Evolutionary conservation across 2,329 filamentous ascomycete species (phyloP), one percentile per base, ranked within the genome.

Genomic region (Claviceps maximensis): DNA sequence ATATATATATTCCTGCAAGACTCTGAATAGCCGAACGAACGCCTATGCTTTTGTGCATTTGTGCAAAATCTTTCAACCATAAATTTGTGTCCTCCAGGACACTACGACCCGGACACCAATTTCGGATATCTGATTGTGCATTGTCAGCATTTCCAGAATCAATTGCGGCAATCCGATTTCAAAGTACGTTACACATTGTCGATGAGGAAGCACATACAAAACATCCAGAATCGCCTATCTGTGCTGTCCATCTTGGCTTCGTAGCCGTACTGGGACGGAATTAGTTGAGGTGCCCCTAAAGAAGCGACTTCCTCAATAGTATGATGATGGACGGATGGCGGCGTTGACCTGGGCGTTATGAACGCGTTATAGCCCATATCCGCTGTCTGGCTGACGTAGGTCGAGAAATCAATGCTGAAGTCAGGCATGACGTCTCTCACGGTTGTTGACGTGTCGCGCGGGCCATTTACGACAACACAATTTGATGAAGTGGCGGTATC

Each of bases 101-200:
- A 52, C 66, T 71, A 47, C 69, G 62, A 6, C 69, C 69, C 1
- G 69, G 66, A 38, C 69, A 71, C 69, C 69, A 71, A 21, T 70
- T 70, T 9, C 60, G 61, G 2, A 67, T 58, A 54, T 71, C 69
- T 71, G 10, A 15, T 52, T 47, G 49, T 27, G 19, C 13, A 53
- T 47, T 7, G 12, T 47, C 19, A 51, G 44, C 41, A 40, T 50
- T 41, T 44, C 1, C 4, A n/a, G 13, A n/a, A 27, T 10, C 17
- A 29, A n/a, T 46, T n/a, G 40, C 13, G 15, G n/a, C 44, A 29
- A 13, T 27, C 9, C 2, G 13, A n/a, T 17, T 29, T 10, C 25
- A 23, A 29, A 19, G 15, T n/a, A 17, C 17, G 25, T 7, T 2
- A 38, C 15, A 38, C 5, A 6, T n/a, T 7, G 1, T 17, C 15